A percentile compares a stretch with the other conserved stretches of the same genome.
These are phyloP conservation scores for Asclepias syriaca DNA, from an alignment of 257 asterid species.

Conservation along the genomic window DNA sequence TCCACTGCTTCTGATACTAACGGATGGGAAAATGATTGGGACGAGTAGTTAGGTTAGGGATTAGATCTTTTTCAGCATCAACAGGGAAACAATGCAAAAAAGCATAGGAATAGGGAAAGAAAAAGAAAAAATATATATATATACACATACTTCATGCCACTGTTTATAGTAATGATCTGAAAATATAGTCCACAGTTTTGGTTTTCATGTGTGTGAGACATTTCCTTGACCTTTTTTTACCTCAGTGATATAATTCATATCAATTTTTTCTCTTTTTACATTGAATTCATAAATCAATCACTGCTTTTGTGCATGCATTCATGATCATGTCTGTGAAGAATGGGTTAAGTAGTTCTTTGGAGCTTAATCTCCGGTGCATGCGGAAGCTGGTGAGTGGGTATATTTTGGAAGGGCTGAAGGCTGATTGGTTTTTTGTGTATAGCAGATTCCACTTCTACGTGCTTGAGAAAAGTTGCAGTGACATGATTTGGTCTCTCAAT, in stretches of 20 bases:
- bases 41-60: conserved; percentile 1
- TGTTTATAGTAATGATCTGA: not conserved
- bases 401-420: conserved; percentile 16
- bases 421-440: not conserved
- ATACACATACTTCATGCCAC: too few relatives aligned
- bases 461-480: conserved; percentile 18
- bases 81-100: not conserved
- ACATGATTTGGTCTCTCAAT: conserved; percentile 26
- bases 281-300: not conserved
- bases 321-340: not conserved
- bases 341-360: not conserved
- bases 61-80: not conserved
- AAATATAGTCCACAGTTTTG: conserved; percentile 14
- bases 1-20: conserved; percentile 14
- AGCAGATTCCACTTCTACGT: conserved; percentile 23
- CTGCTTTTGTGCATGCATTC: not conserved
- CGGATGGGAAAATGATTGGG: conserved; percentile 22
- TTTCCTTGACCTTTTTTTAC: not conserved
- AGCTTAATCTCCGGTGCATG: conserved; percentile 6
- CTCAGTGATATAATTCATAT: not conserved
- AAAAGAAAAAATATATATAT: not conserved
- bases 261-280: too few relatives aligned
- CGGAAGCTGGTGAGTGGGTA: conserved; percentile 3
- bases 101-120: conserved; percentile 2
- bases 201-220: not conserved